Evolutionary conservation across 2,329 filamentous ascomycete genomes (phyloP).

Genomic region (Fusarium agapanthi): DNA sequence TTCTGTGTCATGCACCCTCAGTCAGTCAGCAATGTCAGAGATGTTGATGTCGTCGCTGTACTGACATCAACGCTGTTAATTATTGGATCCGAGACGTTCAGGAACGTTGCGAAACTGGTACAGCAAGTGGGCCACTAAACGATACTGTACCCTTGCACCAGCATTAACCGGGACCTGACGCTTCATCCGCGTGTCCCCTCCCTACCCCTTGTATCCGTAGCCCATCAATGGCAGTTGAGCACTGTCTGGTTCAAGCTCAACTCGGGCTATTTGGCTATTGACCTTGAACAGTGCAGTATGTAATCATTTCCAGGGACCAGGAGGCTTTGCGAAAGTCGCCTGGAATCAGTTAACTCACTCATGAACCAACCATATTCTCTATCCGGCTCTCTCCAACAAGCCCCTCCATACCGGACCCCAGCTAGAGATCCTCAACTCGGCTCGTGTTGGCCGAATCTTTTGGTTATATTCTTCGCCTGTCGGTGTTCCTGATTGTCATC

Average conservation of each 20-base stretch:
- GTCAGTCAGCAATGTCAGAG: not conserved
- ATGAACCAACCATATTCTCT: slow-evolving; percentile 21
- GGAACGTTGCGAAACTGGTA: slow-evolving; percentile 25
- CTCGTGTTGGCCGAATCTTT: slow-evolving; percentile 15
- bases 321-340: slow-evolving; percentile 11
- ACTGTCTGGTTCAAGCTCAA: slow-evolving; percentile 1
- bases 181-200: slow-evolving; percentile 20
- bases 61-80: slow-evolving; percentile 17
- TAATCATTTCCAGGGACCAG: slow-evolving; percentile 13
- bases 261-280: not conserved
- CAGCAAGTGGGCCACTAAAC: slow-evolving; percentile 5
- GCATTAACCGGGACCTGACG: slow-evolving; percentile 9
- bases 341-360: slow-evolving; percentile 1
- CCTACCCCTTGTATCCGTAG: not conserved
- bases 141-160: slow-evolving; percentile 15
- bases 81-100: slow-evolving; percentile 23
- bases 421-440: slow-evolving; percentile 13
- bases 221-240: not conserved
- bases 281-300: not conserved
- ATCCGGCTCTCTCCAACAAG: slow-evolving; percentile 1
- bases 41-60: not conserved
- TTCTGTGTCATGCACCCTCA: not conserved
- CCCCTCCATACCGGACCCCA: slow-evolving; percentile 15
- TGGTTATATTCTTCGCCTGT: slow-evolving; percentile 3
- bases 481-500: slow-evolving; percentile 12